phyloP scores from a whole-genome alignment of 495 filamentous ascomycete genomes.

The Penicillium dipodomyicola region DNA sequence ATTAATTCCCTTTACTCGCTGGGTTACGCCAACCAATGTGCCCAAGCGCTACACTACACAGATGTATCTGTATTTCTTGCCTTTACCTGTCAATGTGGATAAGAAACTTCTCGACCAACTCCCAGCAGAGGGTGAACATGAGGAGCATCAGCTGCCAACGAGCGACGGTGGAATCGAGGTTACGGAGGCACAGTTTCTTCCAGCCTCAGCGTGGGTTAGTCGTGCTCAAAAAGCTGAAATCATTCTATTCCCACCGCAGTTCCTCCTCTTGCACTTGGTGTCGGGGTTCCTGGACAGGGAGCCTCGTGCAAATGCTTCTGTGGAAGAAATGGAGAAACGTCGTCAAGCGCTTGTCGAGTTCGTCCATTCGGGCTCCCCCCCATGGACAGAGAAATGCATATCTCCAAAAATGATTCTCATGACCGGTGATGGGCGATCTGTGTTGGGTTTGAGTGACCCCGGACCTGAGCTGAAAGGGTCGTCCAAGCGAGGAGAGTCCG shows the following conservation, averaged over 20 bases:
- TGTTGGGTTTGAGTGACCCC: conserved; percentile 68
- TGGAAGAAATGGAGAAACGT: conserved; percentile 45
- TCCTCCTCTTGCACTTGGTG: conserved; percentile 69
- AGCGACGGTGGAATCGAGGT: conserved; percentile 84
- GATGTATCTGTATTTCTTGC: conserved; percentile 96
- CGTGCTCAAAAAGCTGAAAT: conserved; percentile 62
- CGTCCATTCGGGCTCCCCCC: conserved; percentile 51
- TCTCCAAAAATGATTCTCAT: conserved; percentile 60
- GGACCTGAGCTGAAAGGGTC: conserved; percentile 66
- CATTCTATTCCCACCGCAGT: conserved; percentile 88
- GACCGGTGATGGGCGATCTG: conserved; percentile 55
- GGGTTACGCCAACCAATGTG: conserved; percentile 76
- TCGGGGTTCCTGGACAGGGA: conserved; percentile 56
- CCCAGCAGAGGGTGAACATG: conserved; percentile 35
- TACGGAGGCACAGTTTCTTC: conserved; percentile 74
- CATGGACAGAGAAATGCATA: conserved; percentile 79
- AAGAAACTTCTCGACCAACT: conserved; percentile 31
- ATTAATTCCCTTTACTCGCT: conserved; percentile 82
- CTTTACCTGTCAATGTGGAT: conserved; percentile 51
- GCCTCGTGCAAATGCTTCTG: conserved; percentile 29
- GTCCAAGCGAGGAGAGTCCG: conserved; percentile 63
- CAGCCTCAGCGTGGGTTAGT: conserved; percentile 64
- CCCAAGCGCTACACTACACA: conserved; percentile 83
- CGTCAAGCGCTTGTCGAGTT: conserved; percentile 59
- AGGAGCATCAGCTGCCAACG: conserved; percentile 58